Percentiles rank a stretch among this genome's conserved stretches.
These are phyloP conservation scores for Eutrema salsugineum DNA, from an alignment of 441 rosid species.

Conservation along the genomic window DNA sequence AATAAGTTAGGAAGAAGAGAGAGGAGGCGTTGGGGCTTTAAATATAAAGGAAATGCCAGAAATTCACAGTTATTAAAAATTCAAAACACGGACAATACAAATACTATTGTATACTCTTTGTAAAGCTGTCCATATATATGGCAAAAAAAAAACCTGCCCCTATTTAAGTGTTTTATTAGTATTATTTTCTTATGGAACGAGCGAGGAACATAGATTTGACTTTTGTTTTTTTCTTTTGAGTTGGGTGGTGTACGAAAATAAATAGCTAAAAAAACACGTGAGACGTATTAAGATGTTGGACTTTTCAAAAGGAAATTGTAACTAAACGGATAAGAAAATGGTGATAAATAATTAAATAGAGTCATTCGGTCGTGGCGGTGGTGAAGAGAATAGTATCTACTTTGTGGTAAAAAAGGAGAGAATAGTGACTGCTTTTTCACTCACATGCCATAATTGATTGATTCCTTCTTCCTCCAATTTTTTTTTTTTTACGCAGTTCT, in stretches of 20 bases:
- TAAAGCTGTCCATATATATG: conserved; percentile 12
- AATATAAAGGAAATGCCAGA: conserved; percentile 6
- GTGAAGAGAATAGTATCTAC: conserved; percentile 3
- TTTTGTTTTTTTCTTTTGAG: background rate
- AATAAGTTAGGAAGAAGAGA: conserved; percentile 24
- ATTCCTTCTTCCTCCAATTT: conserved; percentile 2
- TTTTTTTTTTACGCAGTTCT: background rate
- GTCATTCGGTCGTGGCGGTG: conserved; percentile 18
- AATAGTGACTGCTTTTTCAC: background rate
- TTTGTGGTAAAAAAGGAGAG: too few species aligned
- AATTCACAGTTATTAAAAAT: conserved; percentile 23
- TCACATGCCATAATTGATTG: conserved; percentile 32
- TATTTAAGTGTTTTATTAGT: background rate
- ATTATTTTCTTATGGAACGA: background rate
- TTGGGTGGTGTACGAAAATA: conserved; percentile 12
- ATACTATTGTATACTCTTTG: background rate
- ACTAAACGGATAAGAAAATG: conserved; percentile 24
- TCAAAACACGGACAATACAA: conserved; percentile 44
- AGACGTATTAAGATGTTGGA: conserved; percentile 29
- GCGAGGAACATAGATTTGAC: conserved; percentile 30
- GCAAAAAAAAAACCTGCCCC: background rate
- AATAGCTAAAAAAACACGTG: conserved; percentile 15
- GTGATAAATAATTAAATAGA: conserved; percentile 12
- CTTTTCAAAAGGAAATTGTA: conserved; percentile 35
- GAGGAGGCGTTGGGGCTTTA: conserved; percentile 14